Evolutionary conservation across 2,329 filamentous ascomycete species (phyloP), one percentile per base, ranked within the genome.

Genomic region (Ophiosphaerella herpotricha): DNA sequence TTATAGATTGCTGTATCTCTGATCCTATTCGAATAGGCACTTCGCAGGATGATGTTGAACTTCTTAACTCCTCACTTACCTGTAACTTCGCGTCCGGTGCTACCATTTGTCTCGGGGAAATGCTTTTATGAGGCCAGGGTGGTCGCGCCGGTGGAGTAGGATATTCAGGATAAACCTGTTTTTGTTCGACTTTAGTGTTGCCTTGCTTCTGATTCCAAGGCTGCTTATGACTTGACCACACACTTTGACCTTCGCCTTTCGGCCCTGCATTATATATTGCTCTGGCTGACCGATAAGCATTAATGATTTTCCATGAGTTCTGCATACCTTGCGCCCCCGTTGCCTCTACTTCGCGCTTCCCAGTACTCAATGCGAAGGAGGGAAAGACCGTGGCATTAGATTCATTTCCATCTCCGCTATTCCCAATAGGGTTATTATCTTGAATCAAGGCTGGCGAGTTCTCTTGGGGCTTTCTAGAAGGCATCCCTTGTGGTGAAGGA

Each of bases 171-270:
- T 21, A 8, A 14, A 24, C 14, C 18, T 12, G n/a, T n/a, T 16
- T 16, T 14, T 41, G 14, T 9, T 34, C n/a, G 9, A 23, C 7
- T 9, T 6, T 18, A 21, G 9, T 23, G 7, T 34, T 14, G 7
- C 16, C 40, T 23, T 51, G 26, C 9, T 47, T 54, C 39, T 46
- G 50, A 14, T 55, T 58, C 2, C 55, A 50, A 31, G 40, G 39
- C 31, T 37, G 39, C 40, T 52, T 54, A 7, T 63, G 52, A 11
- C 50, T 52, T 39, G 46, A 50, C 62, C 61, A 64, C 12, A 65
- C 37, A 14, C 61, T 49, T 21, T 67, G 58, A 4, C 60, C 60
- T 55, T 70, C 67, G n/a, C 64, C 64, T 43, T 61, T 33, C 12
- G 64, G 65, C 1, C 65, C 63, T 14, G 41, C 29, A 9, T 50